phyloP scores from a whole-genome alignment of 2,329 filamentous ascomycete species.

The Exophiala sp. region DNA sequence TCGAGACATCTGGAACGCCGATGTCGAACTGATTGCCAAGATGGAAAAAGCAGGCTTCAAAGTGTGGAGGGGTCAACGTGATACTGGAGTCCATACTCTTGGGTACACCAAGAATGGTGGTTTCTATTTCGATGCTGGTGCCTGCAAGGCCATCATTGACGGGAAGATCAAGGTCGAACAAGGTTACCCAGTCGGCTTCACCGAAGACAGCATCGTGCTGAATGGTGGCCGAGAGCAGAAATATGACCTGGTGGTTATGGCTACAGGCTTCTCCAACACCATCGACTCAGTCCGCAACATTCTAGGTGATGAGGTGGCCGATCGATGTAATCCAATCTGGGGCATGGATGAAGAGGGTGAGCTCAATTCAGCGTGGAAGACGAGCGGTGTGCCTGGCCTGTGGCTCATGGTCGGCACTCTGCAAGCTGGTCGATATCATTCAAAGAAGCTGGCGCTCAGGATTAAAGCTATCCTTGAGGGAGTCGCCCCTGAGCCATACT shows the following conservation, averaged over 20 bases:
- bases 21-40: conserved; percentile 8
- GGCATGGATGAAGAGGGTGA: conserved; percentile 33
- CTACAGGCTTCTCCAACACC: conserved; percentile 31
- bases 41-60: conserved; percentile 2
- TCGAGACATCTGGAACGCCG: conserved; percentile 11
- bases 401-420: conserved; percentile 33
- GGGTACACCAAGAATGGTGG: conserved; percentile 12
- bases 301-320: conserved; percentile 29
- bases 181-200: conserved; percentile 28
- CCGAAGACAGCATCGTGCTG: conserved; percentile 34
- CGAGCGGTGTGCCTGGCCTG: conserved; percentile 34
- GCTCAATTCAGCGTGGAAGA: conserved; percentile 33
- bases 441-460: neutral
- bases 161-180: conserved; percentile 32
- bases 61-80: conserved; percentile 35
- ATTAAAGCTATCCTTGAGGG: neutral
- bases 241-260: conserved; percentile 34
- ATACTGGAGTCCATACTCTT: conserved; percentile 32
- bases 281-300: conserved; percentile 29
- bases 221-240: conserved; percentile 33
- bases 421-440: neutral
- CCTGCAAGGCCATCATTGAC: conserved; percentile 31
- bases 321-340: conserved; percentile 29
- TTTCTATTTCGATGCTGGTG: conserved; percentile 33
- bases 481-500: too few relatives aligned